Conservation (phyloP, 805 yeast genomes). For the Spathaspora arborariae region DNA sequence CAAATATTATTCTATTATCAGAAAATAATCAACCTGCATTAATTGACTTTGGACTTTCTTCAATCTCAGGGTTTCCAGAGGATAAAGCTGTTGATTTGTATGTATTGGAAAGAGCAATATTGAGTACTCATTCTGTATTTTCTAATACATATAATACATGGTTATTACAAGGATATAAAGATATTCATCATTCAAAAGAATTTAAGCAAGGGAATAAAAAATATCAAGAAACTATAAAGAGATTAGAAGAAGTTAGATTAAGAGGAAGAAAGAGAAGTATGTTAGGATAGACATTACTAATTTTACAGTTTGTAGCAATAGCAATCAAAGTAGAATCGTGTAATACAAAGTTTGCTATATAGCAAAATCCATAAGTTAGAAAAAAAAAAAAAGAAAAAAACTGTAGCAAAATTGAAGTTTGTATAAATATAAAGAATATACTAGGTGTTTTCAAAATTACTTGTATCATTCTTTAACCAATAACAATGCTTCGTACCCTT, state of each 20-base stretch:
- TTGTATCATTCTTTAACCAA: not conserved
- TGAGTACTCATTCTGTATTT: slow-evolving; percentile 82
- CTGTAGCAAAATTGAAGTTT: not conserved
- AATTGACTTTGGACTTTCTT: slow-evolving; percentile 90
- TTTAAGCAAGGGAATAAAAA: slow-evolving; percentile 33
- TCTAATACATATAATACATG: slow-evolving; percentile 62
- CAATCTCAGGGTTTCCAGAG: slow-evolving; percentile 70
- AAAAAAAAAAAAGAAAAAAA: not conserved
- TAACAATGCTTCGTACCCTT: slow-evolving; percentile 3
- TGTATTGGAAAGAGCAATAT: slow-evolving; percentile 86
- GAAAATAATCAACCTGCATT: slow-evolving; percentile 45
- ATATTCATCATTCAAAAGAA: slow-evolving; percentile 28
- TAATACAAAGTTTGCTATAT: too few species aligned
- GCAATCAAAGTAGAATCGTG: too few species aligned
- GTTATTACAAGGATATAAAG: slow-evolving; percentile 68
- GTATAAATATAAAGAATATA: not conserved
- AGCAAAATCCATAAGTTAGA: too few species aligned
- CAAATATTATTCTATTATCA: slow-evolving; percentile 63
- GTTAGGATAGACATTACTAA: slow-evolving; percentile 78
- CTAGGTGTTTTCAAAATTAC: not conserved
- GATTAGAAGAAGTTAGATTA: slow-evolving; percentile 79
- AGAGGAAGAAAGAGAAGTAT: slow-evolving; percentile 95
- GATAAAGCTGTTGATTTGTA: slow-evolving; percentile 97
- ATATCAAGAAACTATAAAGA: slow-evolving; percentile 50
- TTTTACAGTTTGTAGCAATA: slow-evolving; percentile 2